phyloP scores from a whole-genome alignment of 139 green algal species.

The Chloropicon primus region DNA sequence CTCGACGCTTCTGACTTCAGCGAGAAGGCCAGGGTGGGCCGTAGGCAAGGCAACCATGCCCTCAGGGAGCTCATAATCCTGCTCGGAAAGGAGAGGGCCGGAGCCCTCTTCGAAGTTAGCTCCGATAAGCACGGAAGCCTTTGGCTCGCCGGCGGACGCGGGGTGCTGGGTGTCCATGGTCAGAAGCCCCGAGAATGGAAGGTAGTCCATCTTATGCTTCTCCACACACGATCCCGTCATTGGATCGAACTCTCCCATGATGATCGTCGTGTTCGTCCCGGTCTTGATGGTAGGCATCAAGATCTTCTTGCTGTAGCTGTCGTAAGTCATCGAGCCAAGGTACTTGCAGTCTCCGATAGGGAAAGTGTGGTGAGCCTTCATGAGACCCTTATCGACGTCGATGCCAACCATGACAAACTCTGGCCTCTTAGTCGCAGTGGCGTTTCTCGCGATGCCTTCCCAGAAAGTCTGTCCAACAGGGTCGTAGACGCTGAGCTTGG shows the following conservation, averaged over 20 bases:
- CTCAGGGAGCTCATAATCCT: neutral
- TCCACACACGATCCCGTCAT: neutral
- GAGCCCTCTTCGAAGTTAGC: too few species aligned
- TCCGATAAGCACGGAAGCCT: too few species aligned
- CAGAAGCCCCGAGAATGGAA: neutral
- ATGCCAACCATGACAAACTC: neutral
- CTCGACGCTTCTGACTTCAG: neutral
- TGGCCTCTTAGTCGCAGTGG: neutral
- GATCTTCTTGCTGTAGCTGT: neutral
- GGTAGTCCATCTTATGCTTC: neutral
- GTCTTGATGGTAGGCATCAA: neutral
- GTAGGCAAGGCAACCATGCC: neutral
- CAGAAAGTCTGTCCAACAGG: neutral
- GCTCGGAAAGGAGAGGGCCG: too few species aligned
- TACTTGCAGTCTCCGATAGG: neutral
- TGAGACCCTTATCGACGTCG: neutral
- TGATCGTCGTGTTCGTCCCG: neutral
- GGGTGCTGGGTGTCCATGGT: too few species aligned
- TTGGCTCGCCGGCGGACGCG: too few species aligned
- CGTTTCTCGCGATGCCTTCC: neutral
- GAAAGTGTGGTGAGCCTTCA: neutral
- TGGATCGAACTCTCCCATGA: neutral
- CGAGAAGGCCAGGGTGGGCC: neutral
- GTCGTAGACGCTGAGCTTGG: neutral
- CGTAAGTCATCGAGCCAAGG: neutral